Evolutionary conservation across 768 basidiomycete species (phyloP).

Genomic region (Gautieria morchelliformis): DNA sequence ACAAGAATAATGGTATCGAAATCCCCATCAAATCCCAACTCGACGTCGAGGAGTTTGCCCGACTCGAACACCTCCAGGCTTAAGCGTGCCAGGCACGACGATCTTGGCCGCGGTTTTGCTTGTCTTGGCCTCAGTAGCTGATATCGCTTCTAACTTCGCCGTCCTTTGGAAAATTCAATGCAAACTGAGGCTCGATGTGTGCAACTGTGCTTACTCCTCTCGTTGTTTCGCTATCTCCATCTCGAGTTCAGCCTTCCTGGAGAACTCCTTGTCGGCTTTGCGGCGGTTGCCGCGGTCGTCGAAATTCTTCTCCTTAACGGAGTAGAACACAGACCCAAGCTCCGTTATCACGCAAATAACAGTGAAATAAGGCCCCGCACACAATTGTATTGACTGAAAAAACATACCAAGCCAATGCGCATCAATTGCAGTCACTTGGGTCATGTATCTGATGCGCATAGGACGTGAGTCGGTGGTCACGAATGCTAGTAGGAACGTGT

Average conservation of each 20-base stretch:
- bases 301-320: slow-evolving; percentile 96
- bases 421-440: slow-evolving; percentile 96
- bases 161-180: slow-evolving; percentile 29
- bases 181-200: not conserved
- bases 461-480: slow-evolving; percentile 16
- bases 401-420: slow-evolving; percentile 89
- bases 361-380: not conserved
- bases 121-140: slow-evolving; percentile 45
- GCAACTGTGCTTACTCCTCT: slow-evolving; percentile 46
- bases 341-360: slow-evolving; percentile 48
- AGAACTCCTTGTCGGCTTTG: slow-evolving; percentile 82
- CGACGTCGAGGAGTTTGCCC: slow-evolving; percentile 68
- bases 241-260: slow-evolving; percentile 84
- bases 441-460: slow-evolving; percentile 64
- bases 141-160: slow-evolving; percentile 54
- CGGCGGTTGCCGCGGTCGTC: slow-evolving; percentile 75
- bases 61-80: slow-evolving; percentile 55
- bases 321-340: slow-evolving; percentile 93
- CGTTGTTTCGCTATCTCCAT: slow-evolving; percentile 81
- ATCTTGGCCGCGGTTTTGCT: slow-evolving; percentile 52
- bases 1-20: not conserved
- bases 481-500: not conserved
- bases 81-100: slow-evolving; percentile 73
- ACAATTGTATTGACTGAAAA: not conserved
- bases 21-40: slow-evolving; percentile 46